phyloP scores from a whole-genome alignment of 257 asterid genomes.

The Lantana camara region DNA sequence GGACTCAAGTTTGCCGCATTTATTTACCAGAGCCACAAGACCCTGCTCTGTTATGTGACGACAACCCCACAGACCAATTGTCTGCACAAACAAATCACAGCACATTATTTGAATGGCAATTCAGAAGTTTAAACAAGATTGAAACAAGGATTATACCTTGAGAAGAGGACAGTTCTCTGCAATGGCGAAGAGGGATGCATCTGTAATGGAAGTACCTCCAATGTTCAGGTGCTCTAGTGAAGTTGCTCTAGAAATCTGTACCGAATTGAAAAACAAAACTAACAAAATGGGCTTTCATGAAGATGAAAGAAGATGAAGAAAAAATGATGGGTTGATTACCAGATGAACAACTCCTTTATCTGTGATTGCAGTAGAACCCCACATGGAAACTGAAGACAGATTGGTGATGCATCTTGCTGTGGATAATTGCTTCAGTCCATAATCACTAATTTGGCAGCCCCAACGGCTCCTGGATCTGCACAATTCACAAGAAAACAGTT shows the following conservation, averaged over 20 bases:
- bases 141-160: conserved; percentile 59
- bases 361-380: conserved; percentile 83
- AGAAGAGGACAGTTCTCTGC: conserved; percentile 76
- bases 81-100: conserved; percentile 41
- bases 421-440: conserved; percentile 69
- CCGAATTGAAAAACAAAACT: background rate
- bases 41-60: conserved; percentile 83
- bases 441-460: conserved; percentile 93
- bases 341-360: conserved; percentile 71
- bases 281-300: too few relatives aligned
- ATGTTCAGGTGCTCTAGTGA: conserved; percentile 79
- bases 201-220: conserved; percentile 91
- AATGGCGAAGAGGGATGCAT: conserved; percentile 64
- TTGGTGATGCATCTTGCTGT: conserved; percentile 73
- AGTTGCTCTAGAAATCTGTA: conserved; percentile 67
- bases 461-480: conserved; percentile 90
- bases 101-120: background rate
- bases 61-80: conserved; percentile 87
- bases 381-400: conserved; percentile 72
- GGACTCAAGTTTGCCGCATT: conserved; percentile 72
- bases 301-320: background rate
- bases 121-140: too few relatives aligned
- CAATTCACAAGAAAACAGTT: conserved; percentile 14
- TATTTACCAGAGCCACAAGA: conserved; percentile 69
- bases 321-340: conserved; percentile 40